Base-by-base conservation (phyloP, 495 filamentous ascomycete species). In the Pyrenula aspistea region DNA sequence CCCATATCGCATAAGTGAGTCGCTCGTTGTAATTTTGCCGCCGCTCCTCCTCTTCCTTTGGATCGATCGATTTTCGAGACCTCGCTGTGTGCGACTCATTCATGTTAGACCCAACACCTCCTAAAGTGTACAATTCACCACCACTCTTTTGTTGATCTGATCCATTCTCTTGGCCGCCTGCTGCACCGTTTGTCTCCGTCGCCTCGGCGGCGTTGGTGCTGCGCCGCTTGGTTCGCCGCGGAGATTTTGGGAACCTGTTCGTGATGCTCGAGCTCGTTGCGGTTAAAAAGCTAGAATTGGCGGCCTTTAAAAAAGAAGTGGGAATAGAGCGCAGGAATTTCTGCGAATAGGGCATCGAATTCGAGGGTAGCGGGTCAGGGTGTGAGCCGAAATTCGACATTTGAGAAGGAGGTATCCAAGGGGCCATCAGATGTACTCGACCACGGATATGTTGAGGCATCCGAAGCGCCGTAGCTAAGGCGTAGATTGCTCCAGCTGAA, bases 321-420 rank as follows among this genome's bases (percentile, higher is more conserved):
- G 93, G 93, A 1, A 99, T 80, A 0, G 89, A 88, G 21, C 94
- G 83, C 10, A 99, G 81, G 60, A 99, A 91, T 50, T 88, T 81
- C 63, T 97, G 94, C 2, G 89, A 86, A 49, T 92, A 92, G 10
- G 93, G 94, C 50, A 99, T 84, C 10, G 89, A 86, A 61, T 86
- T 91, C 0, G 80, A 83, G 0, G 89, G 90, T 0, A 87, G 82
- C 10, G 86, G 72, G 11, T 85, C 83, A 59, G 88, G 82, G 19
- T 86, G 81, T n/a, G 85, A 77, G 24, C 90, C 79, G 53, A 94
- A 83, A 25, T 82, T 85, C 36, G 84, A 91, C 75, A 97, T 87
- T 63, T 99, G 93, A n/a, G 89, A 95, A 0, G 93, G 93, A 1
- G 93, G 93, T 48, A 99, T 97, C 94, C 93, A 99, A 0, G 93